Evolutionary conservation across 2,329 filamentous ascomycete species (phyloP).

Genomic region (Chaetomium globosum): DNA sequence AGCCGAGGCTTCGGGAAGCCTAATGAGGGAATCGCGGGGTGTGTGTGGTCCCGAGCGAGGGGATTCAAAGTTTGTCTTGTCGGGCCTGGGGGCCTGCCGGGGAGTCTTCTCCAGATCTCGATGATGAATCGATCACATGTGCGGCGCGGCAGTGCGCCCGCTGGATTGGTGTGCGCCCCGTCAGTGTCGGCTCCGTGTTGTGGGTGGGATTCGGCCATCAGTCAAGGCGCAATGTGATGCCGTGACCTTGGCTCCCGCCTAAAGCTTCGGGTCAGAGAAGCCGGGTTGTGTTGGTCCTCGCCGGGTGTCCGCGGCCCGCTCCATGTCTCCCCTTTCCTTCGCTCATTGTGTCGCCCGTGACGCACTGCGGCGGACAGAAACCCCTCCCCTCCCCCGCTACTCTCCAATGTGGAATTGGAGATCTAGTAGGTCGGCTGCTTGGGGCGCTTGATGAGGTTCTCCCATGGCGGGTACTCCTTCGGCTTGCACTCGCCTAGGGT

Average conservation of each 20-base stretch:
- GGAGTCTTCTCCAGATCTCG: background rate
- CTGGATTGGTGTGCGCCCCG: no score
- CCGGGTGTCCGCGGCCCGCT: background rate
- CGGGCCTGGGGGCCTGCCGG: no score
- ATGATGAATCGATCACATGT: background rate
- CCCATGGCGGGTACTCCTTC: constrained; percentile 43
- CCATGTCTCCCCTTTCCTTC: background rate
- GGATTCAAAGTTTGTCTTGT: no score
- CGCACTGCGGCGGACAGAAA: no score
- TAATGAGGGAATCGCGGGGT: background rate
- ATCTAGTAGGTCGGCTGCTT: constrained; percentile 36
- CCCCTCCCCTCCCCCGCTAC: background rate
- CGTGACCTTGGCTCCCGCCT: no score
- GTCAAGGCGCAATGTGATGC: background rate
- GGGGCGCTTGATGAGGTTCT: constrained; percentile 44
- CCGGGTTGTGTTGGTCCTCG: background rate
- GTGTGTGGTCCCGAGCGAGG: background rate
- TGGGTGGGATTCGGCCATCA: background rate
- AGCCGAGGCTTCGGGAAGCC: background rate
- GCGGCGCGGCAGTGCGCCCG: no score
- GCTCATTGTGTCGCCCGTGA: background rate
- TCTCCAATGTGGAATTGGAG: background rate
- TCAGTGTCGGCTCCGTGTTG: background rate
- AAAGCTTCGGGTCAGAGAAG: background rate
- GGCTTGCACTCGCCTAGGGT: constrained; percentile 45